A percentile compares a stretch with the other conserved stretches of the same genome.
Conservation (phyloP, 2,329 filamentous ascomycete species). For the Pseudogymnoascus sp. region DNA sequence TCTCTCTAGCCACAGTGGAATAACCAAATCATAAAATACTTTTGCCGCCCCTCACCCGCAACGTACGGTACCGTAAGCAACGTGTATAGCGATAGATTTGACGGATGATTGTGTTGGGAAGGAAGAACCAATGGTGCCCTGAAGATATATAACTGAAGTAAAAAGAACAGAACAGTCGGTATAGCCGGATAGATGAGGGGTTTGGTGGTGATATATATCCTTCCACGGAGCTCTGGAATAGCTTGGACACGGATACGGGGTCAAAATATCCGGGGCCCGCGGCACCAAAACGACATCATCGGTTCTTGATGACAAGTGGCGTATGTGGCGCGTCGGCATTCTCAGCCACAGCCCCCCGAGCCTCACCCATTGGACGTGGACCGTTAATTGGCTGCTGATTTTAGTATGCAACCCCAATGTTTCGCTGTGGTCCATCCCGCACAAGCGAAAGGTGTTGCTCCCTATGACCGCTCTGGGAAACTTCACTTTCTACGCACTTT, state of each 20-base stretch:
- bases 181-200: not conserved
- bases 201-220: not conserved
- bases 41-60: constrained; percentile 1
- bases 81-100: not conserved
- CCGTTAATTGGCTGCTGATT: not conserved
- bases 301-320: not conserved
- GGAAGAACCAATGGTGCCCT: not conserved
- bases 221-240: not conserved
- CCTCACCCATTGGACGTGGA: not conserved
- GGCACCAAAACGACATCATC: constrained; percentile 6
- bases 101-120: not conserved
- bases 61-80: not conserved
- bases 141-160: not conserved
- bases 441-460: constrained; percentile 9
- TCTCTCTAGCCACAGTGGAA: constrained; percentile 5
- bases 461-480: not conserved
- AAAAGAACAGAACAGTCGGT: not conserved
- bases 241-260: not conserved
- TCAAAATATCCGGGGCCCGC: not conserved
- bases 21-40: not conserved
- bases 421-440: not conserved
- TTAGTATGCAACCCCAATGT: constrained; percentile 11
- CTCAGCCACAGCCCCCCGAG: not conserved
- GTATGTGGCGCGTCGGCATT: constrained; percentile 6
- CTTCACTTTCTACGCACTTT: not conserved